These are phyloP conservation scores for Alternaria postmessia DNA, from an alignment of 2,329 filamentous ascomycete genomes.

Conservation along the genomic window DNA sequence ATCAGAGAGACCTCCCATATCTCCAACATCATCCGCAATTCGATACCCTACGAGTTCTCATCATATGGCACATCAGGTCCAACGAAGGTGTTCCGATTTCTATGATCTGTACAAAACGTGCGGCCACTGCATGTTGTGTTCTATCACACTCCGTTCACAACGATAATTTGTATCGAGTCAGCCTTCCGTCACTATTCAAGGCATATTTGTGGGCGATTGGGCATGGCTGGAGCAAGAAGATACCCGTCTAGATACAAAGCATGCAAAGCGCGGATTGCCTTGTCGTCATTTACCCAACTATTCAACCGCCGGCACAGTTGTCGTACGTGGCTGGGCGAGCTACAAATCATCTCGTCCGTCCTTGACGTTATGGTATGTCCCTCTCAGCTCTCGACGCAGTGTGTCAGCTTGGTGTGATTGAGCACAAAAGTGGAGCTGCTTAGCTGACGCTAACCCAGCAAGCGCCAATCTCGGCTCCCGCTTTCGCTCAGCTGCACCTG, in stretches of 20 bases:
- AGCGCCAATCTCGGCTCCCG: neutral
- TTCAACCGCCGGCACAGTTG: neutral
- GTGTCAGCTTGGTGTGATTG: neutral
- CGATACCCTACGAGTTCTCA: too few species aligned
- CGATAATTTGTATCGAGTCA: too few species aligned
- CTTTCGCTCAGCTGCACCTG: neutral
- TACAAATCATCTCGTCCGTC: neutral
- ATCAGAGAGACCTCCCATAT: neutral
- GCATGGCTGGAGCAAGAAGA: too few species aligned
- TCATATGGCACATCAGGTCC: too few species aligned
- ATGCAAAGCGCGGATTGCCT: neutral
- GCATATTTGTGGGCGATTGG: too few species aligned
- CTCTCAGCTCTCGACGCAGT: neutral
- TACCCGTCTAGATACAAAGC: neutral
- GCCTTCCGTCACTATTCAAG: too few species aligned
- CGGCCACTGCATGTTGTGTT: too few species aligned
- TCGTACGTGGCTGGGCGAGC: neutral
- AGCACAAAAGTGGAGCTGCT: neutral
- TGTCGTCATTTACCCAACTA: neutral
- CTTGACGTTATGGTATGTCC: neutral
- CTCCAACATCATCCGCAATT: too few species aligned
- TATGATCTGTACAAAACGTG: too few species aligned
- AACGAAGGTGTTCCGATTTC: too few species aligned
- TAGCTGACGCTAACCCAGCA: neutral
- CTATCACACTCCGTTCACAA: too few species aligned